Base-by-base conservation (phyloP, 1,284 basidiomycete genomes). In the Apiotrichum brassicae region DNA sequence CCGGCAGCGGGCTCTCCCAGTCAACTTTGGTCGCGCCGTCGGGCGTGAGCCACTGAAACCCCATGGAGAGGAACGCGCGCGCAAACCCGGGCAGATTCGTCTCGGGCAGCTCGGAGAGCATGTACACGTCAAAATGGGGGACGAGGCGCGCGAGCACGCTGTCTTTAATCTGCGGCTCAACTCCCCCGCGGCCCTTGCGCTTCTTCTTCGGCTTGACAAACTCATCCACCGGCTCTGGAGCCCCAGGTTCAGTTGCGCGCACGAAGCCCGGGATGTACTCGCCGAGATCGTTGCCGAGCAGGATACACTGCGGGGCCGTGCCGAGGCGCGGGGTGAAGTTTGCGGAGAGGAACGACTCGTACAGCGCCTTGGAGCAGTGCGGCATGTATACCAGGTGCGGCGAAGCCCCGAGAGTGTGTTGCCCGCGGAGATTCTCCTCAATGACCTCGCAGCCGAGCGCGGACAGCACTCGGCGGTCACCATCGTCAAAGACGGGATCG, bases 1-100 rank as follows among this genome's bases (percentile, higher is more conserved):
- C 55, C 1, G 69, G 69, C 37, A 70, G 39, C 12, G 61, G 46
- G 4, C 53, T 63, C 16, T 56, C 60, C 68, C 68, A 71, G 48
- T 71, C 68, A 4, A 71, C 58, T 14, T 34, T 37, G 18, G 13
- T 38, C 0, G 43, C 49, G n/a, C 13, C 45, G 3, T 58, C 59
- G 4, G 37, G 19, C 6, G 59, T 51, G 7, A 70, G 32, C 63
- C 64, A 69, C 48, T 69, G 67, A 40, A 72, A 64, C 14, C 58
- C 55, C 1, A 64, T 53, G 13, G 63, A 65, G n/a, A 70, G 47
- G 56, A 70, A 72, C 1, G 70, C 64, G 30, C 68, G 49, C 2
- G 68, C 70, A 41, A 72, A 70, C 12, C 70, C 70, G 6, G 69
- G 63, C 9, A 71, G 49, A 41, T 70, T 63, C 3, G 66, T 70